These are phyloP conservation scores for Apiotrichum sp. DNA, from an alignment of 1,284 basidiomycete genomes.

Conservation along the genomic window DNA sequence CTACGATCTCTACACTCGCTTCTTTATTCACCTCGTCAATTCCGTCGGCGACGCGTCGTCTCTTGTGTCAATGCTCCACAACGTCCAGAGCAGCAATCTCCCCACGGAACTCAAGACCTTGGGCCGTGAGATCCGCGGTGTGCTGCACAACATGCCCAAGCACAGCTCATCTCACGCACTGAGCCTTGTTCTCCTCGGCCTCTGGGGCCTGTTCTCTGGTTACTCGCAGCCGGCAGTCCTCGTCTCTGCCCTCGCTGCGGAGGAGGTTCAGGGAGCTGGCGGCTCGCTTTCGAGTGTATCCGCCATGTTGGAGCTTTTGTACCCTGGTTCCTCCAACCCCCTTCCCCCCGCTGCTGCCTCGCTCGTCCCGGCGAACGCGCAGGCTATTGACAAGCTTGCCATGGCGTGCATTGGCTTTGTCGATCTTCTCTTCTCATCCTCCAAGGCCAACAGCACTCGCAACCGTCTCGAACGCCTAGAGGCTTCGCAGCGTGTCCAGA, in stretches of 20 bases:
- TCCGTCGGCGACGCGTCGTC: constrained; percentile 24
- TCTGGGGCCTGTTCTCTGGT: constrained; percentile 42
- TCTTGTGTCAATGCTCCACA: constrained; percentile 24
- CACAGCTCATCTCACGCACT: constrained; percentile 39
- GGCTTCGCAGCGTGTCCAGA: constrained; percentile 26
- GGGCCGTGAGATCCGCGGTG: constrained; percentile 35
- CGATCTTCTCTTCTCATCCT: constrained; percentile 30
- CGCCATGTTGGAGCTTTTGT: constrained; percentile 40
- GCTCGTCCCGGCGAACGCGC: constrained; percentile 25
- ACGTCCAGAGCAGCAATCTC: constrained; percentile 25
- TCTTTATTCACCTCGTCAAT: constrained; percentile 40
- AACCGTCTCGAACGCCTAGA: constrained; percentile 20
- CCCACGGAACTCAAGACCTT: constrained; percentile 24
- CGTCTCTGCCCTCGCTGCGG: constrained; percentile 39
- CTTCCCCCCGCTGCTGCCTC: neutral
- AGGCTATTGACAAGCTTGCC: constrained; percentile 42
- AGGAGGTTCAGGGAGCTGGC: constrained; percentile 35
- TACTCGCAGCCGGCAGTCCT: constrained; percentile 37
- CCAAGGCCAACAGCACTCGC: constrained; percentile 13
- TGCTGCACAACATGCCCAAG: constrained; percentile 31
- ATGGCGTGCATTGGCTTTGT: constrained; percentile 43
- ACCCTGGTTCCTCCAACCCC: constrained; percentile 28
- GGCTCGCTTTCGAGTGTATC: constrained; percentile 28
- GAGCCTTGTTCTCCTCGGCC: constrained; percentile 42
- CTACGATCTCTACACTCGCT: constrained; percentile 40